Evolutionary conservation across 2,329 filamentous ascomycete genomes (phyloP), one percentile per base, ranked within the genome.

Genomic region (Fusarium hainanense): DNA sequence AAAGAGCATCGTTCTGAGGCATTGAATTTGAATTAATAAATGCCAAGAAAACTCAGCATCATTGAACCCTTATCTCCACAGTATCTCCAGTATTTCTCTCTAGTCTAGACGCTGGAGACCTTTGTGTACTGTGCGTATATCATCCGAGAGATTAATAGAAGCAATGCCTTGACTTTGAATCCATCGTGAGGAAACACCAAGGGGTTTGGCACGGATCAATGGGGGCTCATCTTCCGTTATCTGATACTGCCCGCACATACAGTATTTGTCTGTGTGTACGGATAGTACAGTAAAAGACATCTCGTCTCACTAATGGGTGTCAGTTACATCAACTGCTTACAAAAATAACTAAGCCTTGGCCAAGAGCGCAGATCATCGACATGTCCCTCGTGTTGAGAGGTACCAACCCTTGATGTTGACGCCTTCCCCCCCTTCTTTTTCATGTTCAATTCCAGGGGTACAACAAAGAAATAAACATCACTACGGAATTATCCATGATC

Each of bases 51-150:
- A n/a, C 48, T 30, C 43, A 67, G 47, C 57, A 58, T 58, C 52
- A 44, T 60, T 62, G 63, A 66, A 66, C 63, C 63, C 54, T 66
- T 61, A 66, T 66, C 54, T 49, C 62, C 63, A 61, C 63, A 44
- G 27, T 25, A 34, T 54, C 61, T 66, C 63, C 63, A 66, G 42
- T 49, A 37, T 65, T 65, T 34, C 47, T 49, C 27, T 58, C 23
- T 52, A 65, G 47, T 32, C 52, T 40, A 51, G 32, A 43, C 46
- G 51, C 51, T 49, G 25, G 25, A 25, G 21, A 34, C 20, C 16
- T 18, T 25, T 34, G 16, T 41, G 30, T 60, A 60, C 54, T 66
- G 61, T 66, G 54, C 48, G 48, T 23, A 44, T 42, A 49, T 49
- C 27, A 34, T 60, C 40, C 37, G 13, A 49, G 30, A 65, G 21